phyloP scores from a whole-genome alignment of 176 grass and related monocot genomes.

The Olyra latifolia region DNA sequence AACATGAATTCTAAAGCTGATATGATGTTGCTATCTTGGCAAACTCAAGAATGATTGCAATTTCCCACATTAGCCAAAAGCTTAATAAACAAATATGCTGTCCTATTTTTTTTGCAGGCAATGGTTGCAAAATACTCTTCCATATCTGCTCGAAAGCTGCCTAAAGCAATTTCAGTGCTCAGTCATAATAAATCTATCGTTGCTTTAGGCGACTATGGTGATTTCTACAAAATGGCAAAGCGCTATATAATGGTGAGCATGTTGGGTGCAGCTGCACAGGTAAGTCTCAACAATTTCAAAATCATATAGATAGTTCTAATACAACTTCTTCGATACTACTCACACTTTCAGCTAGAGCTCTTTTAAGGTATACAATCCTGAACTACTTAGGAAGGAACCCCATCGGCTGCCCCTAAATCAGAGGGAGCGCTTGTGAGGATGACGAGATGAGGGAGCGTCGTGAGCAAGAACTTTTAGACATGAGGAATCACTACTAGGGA shows the following conservation, averaged over 20 bases:
- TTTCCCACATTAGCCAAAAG: background rate
- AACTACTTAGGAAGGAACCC: too few species aligned
- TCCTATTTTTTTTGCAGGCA: slow-evolving; percentile 45
- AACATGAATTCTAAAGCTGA: too few species aligned
- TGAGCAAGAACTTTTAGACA: too few species aligned
- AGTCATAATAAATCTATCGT: slow-evolving; percentile 74
- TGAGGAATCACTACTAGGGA: too few species aligned
- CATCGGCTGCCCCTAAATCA: too few species aligned
- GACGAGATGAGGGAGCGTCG: too few species aligned
- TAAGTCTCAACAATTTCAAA: slow-evolving; percentile 13
- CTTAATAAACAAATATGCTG: background rate
- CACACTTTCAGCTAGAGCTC: slow-evolving; percentile 6
- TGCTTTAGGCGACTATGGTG: slow-evolving; percentile 73
- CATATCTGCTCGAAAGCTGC: slow-evolving; percentile 74
- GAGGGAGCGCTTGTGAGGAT: too few species aligned
- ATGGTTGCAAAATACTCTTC: slow-evolving; percentile 83
- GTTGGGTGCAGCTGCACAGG: slow-evolving; percentile 73
- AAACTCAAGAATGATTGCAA: too few species aligned
- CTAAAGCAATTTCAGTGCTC: slow-evolving; percentile 65
- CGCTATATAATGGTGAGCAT: slow-evolving; percentile 65
- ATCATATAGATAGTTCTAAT: background rate
- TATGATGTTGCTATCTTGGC: too few species aligned
- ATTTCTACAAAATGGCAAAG: slow-evolving; percentile 84
- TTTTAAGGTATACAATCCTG: too few species aligned
- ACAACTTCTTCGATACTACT: background rate